Evolutionary conservation across 345 rosid species (phyloP).

Genomic region (Lepidium didymum): DNA sequence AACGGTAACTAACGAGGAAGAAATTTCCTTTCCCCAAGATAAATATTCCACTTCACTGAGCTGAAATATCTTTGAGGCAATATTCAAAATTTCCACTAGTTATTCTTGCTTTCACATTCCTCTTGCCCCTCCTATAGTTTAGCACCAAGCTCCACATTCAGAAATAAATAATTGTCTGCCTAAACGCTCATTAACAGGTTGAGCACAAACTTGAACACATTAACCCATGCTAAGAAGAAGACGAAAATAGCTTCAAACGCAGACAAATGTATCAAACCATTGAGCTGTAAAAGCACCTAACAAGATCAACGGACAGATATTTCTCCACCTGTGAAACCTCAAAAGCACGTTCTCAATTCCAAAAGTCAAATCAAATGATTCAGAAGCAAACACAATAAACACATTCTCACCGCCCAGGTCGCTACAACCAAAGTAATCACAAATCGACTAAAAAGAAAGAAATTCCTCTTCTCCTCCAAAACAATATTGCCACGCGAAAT

Average conservation of each 20-base stretch:
- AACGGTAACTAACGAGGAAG: background rate
- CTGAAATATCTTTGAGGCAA: background rate
- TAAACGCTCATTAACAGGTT: background rate
- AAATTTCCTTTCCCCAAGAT: background rate
- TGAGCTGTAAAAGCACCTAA: conserved; percentile 10
- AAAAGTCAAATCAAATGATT: conserved; percentile 8
- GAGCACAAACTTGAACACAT: background rate
- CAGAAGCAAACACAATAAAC: background rate
- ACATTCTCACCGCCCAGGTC: background rate
- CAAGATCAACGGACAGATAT: background rate
- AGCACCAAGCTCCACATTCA: background rate
- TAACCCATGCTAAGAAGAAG: too few species aligned
- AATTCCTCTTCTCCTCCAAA: background rate
- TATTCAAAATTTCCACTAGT: background rate
- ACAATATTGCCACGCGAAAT: background rate
- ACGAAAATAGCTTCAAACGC: background rate
- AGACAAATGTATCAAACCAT: background rate
- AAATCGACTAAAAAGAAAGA: background rate
- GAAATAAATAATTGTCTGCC: background rate
- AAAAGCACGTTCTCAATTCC: conserved; percentile 6
- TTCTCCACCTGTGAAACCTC: background rate
- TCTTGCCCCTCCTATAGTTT: background rate
- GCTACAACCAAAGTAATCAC: background rate
- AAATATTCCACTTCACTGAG: background rate
- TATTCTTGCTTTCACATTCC: background rate